Evolutionary conservation across 2,329 filamentous ascomycete genomes (phyloP).

Genomic region (Trichoderma gracile): DNA sequence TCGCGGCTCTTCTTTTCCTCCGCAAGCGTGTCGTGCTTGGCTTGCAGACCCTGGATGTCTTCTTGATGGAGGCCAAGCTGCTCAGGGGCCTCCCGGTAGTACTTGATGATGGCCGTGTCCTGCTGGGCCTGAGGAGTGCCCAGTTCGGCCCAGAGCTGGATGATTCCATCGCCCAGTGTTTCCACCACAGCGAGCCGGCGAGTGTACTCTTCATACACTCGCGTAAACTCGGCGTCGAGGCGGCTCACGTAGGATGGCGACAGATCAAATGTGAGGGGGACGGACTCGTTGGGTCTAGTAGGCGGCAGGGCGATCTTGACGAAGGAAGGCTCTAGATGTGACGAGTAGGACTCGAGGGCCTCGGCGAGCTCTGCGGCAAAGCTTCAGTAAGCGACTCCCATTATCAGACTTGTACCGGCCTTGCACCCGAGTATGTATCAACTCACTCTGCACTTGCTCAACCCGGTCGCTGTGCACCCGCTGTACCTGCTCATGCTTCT

Average conservation of each 20-base stretch:
- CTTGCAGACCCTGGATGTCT: slow-evolving; percentile 71
- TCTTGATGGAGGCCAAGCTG: slow-evolving; percentile 90
- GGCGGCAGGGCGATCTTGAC: slow-evolving; percentile 83
- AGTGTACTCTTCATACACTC: slow-evolving; percentile 95
- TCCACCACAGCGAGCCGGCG: slow-evolving; percentile 76
- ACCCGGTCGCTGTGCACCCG: slow-evolving; percentile 87
- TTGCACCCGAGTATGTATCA: neutral
- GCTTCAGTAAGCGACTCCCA: neutral
- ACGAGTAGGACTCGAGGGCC: slow-evolving; percentile 93
- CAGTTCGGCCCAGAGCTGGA: slow-evolving; percentile 93
- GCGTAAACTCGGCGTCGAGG: slow-evolving; percentile 86
- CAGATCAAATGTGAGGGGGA: slow-evolving; percentile 87
- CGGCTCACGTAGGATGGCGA: slow-evolving; percentile 83
- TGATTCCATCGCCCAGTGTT: slow-evolving; percentile 76
- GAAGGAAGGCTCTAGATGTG: slow-evolving; percentile 88
- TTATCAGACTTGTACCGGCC: too few relatives aligned
- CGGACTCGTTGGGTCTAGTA: slow-evolving; percentile 70
- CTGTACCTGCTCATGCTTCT: slow-evolving; percentile 79
- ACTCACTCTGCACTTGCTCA: slow-evolving; percentile 89
- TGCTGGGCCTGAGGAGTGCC: slow-evolving; percentile 93
- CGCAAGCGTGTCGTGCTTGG: slow-evolving; percentile 76
- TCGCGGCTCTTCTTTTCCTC: slow-evolving; percentile 89
- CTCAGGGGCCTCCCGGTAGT: slow-evolving; percentile 87
- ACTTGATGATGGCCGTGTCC: slow-evolving; percentile 81
- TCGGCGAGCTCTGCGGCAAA: slow-evolving; percentile 73